These are phyloP conservation scores for Clavaria fumosa DNA, from an alignment of 768 basidiomycete species.

Conservation along the genomic window DNA sequence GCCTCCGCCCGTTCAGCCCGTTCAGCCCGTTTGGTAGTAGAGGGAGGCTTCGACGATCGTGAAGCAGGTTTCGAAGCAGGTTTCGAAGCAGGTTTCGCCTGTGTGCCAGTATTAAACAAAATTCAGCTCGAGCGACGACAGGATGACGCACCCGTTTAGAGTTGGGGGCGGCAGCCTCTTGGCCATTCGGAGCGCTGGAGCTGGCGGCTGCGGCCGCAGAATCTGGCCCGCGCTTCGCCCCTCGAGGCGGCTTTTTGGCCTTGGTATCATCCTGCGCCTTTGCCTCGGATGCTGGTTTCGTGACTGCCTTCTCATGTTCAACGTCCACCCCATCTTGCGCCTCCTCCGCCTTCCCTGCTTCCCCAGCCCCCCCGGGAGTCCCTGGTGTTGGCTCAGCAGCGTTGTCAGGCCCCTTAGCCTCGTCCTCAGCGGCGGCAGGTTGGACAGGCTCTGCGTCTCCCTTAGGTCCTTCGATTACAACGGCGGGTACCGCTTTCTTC, in stretches of 20 bases:
- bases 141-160: constrained; percentile 35
- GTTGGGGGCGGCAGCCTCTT: constrained; percentile 36
- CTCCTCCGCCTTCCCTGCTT: no score
- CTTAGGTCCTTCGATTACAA: no score
- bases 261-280: background rate
- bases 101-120: background rate
- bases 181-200: no score
- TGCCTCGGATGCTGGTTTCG: constrained; percentile 12
- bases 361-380: no score
- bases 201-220: constrained; percentile 12
- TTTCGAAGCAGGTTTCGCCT: constrained; percentile 25
- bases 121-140: background rate
- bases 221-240: constrained; percentile 33
- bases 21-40: no score
- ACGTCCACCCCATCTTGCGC: no score
- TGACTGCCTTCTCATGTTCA: no score
- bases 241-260: constrained; percentile 22
- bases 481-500: constrained; percentile 34
- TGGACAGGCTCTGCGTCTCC: no score
- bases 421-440: no score
- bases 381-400: no score
- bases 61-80: constrained; percentile 24
- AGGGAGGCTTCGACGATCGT: constrained; percentile 24
- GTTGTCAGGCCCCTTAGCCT: no score
- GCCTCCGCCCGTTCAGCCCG: no score